phyloP scores from a whole-genome alignment of 2,329 filamentous ascomycete species.

The Trichoderma sp. region DNA sequence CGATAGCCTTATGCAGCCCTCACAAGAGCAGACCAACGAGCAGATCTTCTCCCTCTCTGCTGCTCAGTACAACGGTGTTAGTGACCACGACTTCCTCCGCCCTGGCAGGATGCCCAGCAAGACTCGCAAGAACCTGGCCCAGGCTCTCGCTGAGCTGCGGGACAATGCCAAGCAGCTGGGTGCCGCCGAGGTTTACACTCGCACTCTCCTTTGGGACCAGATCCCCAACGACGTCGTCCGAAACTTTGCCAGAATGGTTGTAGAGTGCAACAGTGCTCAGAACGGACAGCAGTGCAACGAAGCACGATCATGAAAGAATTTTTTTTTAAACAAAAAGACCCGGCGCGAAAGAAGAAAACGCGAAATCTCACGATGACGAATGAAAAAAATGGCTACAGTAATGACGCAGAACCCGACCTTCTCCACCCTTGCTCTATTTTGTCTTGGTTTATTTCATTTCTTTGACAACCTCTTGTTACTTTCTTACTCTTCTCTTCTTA shows the following conservation, averaged over 20 bases:
- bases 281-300: conserved; percentile 48
- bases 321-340: conserved; percentile 28
- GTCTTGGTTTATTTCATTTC: conserved; percentile 27
- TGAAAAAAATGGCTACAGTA: conserved; percentile 28
- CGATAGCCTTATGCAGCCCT: conserved; percentile 70
- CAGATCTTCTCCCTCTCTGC: conserved; percentile 85
- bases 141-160: conserved; percentile 79
- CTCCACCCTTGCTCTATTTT: conserved; percentile 24
- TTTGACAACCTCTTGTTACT: conserved; percentile 31
- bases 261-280: conserved; percentile 64
- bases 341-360: conserved; percentile 41
- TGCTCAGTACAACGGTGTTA: conserved; percentile 82
- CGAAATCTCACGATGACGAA: conserved; percentile 42
- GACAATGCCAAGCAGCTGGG: conserved; percentile 65
- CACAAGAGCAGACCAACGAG: conserved; percentile 82
- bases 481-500: conserved; percentile 27
- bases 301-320: conserved; percentile 42
- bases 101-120: conserved; percentile 59
- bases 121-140: conserved; percentile 73
- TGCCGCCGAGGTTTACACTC: conserved; percentile 86
- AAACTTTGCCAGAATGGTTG: conserved; percentile 89
- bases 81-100: conserved; percentile 66
- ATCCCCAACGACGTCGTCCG: conserved; percentile 89
- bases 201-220: conserved; percentile 90
- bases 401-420: conserved; percentile 26